Base-by-base conservation (phyloP, 2,329 filamentous ascomycete species). In the Diatrype stigma region DNA sequence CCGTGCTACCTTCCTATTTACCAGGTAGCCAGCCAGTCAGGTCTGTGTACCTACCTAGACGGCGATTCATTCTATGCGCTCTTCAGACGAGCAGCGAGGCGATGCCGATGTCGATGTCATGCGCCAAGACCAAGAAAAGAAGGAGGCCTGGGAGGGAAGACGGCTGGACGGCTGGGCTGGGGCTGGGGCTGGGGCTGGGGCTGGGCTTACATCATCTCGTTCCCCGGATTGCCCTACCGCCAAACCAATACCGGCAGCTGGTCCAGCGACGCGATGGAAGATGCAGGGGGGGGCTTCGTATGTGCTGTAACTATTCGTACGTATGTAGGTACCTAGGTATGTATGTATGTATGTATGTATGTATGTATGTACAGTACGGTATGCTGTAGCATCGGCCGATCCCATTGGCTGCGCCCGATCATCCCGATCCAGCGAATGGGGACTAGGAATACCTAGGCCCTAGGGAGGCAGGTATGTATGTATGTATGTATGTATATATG, bases 171-270 rank as follows among this genome's bases (percentile, higher is more conserved):
- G 14, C 8, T 19, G n/a, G 22, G 16, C 21, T 19, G 2, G 21
- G 12, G 17, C 19, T 16, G 17, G n/a, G 11, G 6, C 19, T 22
- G 7, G 38, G 19, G 17, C 19, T 42, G 2, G 6, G 19, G 38
- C 21, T 44, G 8, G 40, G 21, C 40, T 21, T 26, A 44, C 40
- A 40, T 40, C 37, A 40, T 40, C 16, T 17, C 26, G 26, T 22
- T 40, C 40, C 22, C 40, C 40, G 22, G 22, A 40, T 22, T 12
- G 10, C 26, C 26, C 26, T 6, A 10, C 26, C 26, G 10, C 40
- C 22, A 44, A 23, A 44, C 40, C 40, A 44, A 44, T 44, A 44
- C 40, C 40, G 40, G 40, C 40, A 44, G 40, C 40, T 44, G 22
- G 26, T 30, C 6, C n/a, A n/a, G 10, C 6, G 10, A 30, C 10